phyloP scores from a whole-genome alignment of 1,139 yeast species.

The Sugiyamaella pinicola region DNA sequence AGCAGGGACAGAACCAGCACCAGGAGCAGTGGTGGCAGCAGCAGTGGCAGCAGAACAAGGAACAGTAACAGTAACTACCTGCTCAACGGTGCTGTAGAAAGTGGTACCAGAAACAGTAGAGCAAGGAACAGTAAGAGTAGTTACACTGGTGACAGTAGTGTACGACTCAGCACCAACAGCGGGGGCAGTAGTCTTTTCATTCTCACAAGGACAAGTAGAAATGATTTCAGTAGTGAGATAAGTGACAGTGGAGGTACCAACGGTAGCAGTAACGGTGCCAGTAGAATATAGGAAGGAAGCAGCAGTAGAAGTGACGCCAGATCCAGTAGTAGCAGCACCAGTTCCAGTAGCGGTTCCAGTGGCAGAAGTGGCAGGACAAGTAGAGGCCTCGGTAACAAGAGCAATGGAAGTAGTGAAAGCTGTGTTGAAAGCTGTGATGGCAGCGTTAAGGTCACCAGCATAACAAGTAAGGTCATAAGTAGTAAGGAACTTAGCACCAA shows the following conservation, averaged over 20 bases:
- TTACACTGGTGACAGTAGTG: conserved; percentile 9
- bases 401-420: conserved; percentile 8
- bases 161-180: conserved; percentile 10
- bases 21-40: conserved; percentile 10
- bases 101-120: conserved; percentile 5
- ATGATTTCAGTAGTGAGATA: conserved; percentile 18
- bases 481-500: conserved; percentile 12
- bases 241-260: conserved; percentile 20
- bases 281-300: conserved; percentile 16
- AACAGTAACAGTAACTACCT: conserved; percentile 1
- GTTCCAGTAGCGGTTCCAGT: too few relatives aligned
- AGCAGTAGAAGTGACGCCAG: conserved; percentile 14
- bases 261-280: conserved; percentile 17
- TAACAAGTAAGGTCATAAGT: conserved; percentile 18
- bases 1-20: too few relatives aligned
- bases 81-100: neutral
- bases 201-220: conserved; percentile 22
- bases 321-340: conserved; percentile 5
- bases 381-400: conserved; percentile 15
- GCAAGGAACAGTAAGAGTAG: conserved; percentile 18
- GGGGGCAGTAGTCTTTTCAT: conserved; percentile 19
- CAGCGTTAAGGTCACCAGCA: conserved; percentile 18
- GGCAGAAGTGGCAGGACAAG: conserved; percentile 16
- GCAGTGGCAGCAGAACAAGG: neutral
- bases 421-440: conserved; percentile 18